A percentile compares a stretch with the other conserved stretches of the same genome.
Evolutionary conservation across 495 filamentous ascomycete species (phyloP).

Genomic region (Jackrogersella minutella): DNA sequence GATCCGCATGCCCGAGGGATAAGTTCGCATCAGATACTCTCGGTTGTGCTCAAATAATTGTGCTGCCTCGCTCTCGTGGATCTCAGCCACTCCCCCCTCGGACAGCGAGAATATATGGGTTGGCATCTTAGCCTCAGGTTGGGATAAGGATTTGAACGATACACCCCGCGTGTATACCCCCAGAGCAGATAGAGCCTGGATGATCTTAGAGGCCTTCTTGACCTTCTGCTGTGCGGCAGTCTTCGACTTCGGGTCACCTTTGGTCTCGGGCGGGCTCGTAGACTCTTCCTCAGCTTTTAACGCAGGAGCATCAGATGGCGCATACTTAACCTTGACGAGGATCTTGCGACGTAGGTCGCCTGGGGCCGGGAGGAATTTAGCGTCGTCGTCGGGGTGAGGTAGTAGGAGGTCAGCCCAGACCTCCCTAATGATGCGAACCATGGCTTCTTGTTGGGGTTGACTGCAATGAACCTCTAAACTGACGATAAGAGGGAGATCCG

Average conservation of each 20-base stretch:
- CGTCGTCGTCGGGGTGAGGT: conserved; percentile 60
- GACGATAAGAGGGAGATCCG: conserved; percentile 82
- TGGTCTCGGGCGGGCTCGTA: conserved; percentile 20
- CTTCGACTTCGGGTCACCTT: conserved; percentile 29
- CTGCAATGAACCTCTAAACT: conserved; percentile 89
- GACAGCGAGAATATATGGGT: conserved; percentile 89
- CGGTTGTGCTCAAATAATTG: conserved; percentile 84
- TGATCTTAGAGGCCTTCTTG: conserved; percentile 70
- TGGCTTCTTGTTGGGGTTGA: conserved; percentile 79
- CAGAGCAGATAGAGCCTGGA: conserved; percentile 73
- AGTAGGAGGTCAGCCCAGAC: conserved; percentile 77
- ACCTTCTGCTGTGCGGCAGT: conserved; percentile 43
- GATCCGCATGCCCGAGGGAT: conserved; percentile 83
- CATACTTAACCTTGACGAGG: conserved; percentile 88
- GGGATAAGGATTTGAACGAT: conserved; percentile 74
- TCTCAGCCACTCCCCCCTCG: conserved; percentile 76
- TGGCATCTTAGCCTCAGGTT: conserved; percentile 71
- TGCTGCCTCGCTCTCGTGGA: conserved; percentile 66
- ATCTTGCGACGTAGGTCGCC: conserved; percentile 76
- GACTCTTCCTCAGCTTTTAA: conserved; percentile 38
- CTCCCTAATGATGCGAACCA: conserved; percentile 88
- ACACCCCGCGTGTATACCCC: conserved; percentile 85
- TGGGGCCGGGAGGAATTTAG: conserved; percentile 67
- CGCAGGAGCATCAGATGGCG: conserved; percentile 54
- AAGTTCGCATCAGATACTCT: conserved; percentile 85